Base-by-base conservation (phyloP, 176 grass and related monocot genomes). In the Lolium rigidum region DNA sequence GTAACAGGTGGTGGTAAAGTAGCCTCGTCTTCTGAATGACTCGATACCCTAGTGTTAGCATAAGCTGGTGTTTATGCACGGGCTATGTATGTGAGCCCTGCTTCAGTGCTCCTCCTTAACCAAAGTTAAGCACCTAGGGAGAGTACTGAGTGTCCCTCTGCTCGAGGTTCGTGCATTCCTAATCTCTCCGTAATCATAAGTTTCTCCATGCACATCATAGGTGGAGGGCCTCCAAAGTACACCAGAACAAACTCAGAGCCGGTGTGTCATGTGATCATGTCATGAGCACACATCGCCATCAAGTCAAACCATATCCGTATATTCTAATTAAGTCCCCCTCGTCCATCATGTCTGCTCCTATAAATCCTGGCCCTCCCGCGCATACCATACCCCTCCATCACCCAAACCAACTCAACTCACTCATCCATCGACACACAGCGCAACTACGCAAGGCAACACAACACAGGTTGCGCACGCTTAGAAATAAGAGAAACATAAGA, bases 271-370 rank as follows among this genome's bases (percentile, higher is more conserved):
- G 55, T 91, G 81, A 85, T 84, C 85, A 20, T 79, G 55, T 91
- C 85, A 85, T 87, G 44, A 85, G 35, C 88, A 44, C 70, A 72
- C 12, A 85, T 91, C 91, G 84, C 37, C 87, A 86, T 90, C 89
- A 90, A 84, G 89, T 93, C 91, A 97, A 92, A 90, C 89, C 74
- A 77, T 77, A 59, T 84, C 74, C 76, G 72, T 81, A 67, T 77
- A 13, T 50, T 50, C 48, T 90, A n/a, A n/a, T n/a, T n/a, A 68
- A 74, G 52, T 2, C 28, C 76, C 9, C 65, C 44, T 21, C 43
- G 57, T 83, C 82, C 25, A 65, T 31, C 63, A 59, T 59, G n/a
- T 90, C 48, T 59, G 46, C 64, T 44, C 85, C 88, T 93, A 93
- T 93, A 90, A 93, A 93, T 51, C 46, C 55, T 10, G 41, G 41